Conservation (phyloP, 495 filamentous ascomycete genomes). For the Xylaria cubensis region DNA sequence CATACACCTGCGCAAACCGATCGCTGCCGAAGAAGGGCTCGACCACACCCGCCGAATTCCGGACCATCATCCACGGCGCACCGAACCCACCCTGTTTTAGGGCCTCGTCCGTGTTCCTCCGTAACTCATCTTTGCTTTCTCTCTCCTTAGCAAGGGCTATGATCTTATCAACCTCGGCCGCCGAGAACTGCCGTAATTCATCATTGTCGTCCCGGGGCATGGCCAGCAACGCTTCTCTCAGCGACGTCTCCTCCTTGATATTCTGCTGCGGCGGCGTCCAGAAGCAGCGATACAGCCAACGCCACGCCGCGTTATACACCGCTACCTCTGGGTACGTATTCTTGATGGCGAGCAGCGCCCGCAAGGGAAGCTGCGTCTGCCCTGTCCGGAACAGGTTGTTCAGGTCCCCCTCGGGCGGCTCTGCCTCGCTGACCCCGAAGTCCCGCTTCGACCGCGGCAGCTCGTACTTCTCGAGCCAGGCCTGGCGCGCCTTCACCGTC, state of each 20-base stretch:
- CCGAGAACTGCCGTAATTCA: background rate
- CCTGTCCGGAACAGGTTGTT: conserved; percentile 6
- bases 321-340: background rate
- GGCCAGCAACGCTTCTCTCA: background rate
- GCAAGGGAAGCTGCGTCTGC: conserved; percentile 4
- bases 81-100: conserved; percentile 9
- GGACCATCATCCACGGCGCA: conserved; percentile 13
- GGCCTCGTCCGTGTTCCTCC: conserved; percentile 8
- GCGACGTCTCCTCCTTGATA: background rate
- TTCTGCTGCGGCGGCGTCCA: conserved; percentile 17
- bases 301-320: conserved; percentile 3
- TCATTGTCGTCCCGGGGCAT: background rate
- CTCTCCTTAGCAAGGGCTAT: background rate
- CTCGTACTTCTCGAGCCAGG: conserved; percentile 19
- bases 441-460: conserved; percentile 17
- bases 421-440: conserved; percentile 8
- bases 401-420: conserved; percentile 5
- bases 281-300: conserved; percentile 10
- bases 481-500: conserved; percentile 15
- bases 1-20: conserved; percentile 18
- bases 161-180: conserved; percentile 3
- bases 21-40: conserved; percentile 21
- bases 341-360: conserved; percentile 19
- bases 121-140: background rate
- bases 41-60: conserved; percentile 6